These are phyloP conservation scores for Agapanthus africanus DNA, from an alignment of 106 monocot species.

Conservation along the genomic window DNA sequence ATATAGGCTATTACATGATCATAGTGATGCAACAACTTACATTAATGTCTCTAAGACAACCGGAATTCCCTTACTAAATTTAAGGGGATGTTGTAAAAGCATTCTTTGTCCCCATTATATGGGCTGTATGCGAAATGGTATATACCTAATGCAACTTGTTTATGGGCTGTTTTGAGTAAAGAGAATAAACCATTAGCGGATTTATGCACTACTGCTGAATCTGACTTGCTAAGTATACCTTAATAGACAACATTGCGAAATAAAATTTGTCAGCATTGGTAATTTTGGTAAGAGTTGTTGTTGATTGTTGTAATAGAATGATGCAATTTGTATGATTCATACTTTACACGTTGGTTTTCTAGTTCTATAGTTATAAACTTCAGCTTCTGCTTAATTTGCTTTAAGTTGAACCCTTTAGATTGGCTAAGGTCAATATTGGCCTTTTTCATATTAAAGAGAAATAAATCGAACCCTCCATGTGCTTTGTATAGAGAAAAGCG, in stretches of 20 bases:
- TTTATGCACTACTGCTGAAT: too few relatives aligned
- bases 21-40: too few relatives aligned
- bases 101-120: neutral
- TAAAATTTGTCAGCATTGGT: too few relatives aligned
- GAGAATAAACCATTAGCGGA: too few relatives aligned
- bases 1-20: too few relatives aligned
- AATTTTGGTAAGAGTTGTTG: too few relatives aligned
- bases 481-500: conserved; percentile 42
- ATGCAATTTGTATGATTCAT: neutral
- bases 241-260: too few relatives aligned
- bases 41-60: neutral
- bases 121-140: neutral
- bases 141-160: too few relatives aligned
- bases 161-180: too few relatives aligned
- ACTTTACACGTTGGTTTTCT: neutral
- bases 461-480: neutral
- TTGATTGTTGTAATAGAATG: neutral
- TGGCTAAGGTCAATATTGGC: neutral
- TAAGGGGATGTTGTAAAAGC: neutral
- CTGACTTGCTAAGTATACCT: too few relatives aligned
- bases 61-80: neutral
- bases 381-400: neutral
- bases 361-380: neutral
- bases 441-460: neutral
- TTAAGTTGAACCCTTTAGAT: neutral